phyloP scores from a whole-genome alignment of 1,139 yeast species.

The Pichia sp. region DNA sequence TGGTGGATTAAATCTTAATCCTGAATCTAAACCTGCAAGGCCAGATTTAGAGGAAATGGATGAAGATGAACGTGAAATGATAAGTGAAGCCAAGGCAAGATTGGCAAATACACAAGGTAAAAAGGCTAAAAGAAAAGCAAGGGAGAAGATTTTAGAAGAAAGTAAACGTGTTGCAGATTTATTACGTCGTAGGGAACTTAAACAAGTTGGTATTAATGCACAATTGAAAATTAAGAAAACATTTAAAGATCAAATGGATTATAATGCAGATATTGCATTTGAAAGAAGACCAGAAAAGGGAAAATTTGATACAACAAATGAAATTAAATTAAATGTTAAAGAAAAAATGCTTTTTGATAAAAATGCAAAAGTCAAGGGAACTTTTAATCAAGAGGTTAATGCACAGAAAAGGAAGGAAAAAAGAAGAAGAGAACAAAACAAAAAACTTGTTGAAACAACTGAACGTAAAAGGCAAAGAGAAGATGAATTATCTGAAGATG shows the following conservation, averaged over 20 bases:
- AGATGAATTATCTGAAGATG: constrained; percentile 34
- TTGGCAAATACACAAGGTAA: constrained; percentile 91
- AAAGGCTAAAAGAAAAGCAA: constrained; percentile 83
- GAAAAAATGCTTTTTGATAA: constrained; percentile 41
- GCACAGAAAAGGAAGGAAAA: constrained; percentile 30
- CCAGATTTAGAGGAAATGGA: constrained; percentile 77
- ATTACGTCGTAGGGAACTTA: constrained; percentile 78
- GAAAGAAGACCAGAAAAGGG: constrained; percentile 71
- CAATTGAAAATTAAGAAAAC: constrained; percentile 49
- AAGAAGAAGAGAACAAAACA: constrained; percentile 23
- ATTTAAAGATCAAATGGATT: constrained; percentile 55
- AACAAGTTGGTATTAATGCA: constrained; percentile 73
- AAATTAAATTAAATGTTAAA: constrained; percentile 37
- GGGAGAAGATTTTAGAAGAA: constrained; percentile 65
- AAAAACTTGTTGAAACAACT: constrained; percentile 14
- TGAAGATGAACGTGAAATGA: constrained; percentile 88
- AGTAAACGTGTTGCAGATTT: constrained; percentile 61
- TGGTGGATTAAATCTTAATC: constrained; percentile 57
- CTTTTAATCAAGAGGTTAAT: constrained; percentile 37
- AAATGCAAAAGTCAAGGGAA: constrained; percentile 32
- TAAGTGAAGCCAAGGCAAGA: constrained; percentile 88
- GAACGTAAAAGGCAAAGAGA: constrained; percentile 24
- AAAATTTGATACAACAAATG: constrained; percentile 60
- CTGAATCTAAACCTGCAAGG: constrained; percentile 77
- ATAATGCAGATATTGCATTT: constrained; percentile 75